Evolutionary conservation across 805 yeast species (phyloP), one percentile per base, ranked within the genome.

Genomic region (Kodamaea lidongshanica): DNA sequence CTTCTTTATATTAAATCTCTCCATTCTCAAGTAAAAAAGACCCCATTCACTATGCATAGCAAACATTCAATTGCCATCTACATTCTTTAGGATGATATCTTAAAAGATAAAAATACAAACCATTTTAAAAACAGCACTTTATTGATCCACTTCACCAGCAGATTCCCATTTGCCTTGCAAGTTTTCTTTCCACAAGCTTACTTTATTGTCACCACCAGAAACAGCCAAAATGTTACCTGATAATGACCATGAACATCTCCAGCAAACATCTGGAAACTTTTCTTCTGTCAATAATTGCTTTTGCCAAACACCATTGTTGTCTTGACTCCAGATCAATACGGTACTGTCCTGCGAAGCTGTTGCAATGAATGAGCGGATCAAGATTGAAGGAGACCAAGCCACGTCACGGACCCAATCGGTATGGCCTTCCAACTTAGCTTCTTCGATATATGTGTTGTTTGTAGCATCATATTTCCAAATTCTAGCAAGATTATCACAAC

Each of bases 321-420:
- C 88, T 57, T 86, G 89, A 6, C 95, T 79, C 99, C 99, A 92
- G 52, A 92, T 82, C 38, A 88, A 67, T 30, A 94, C 96, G 0
- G 94, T 82, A 55, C 85, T 79, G 58, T 92, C 99, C 61, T 92
- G 97, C 13, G 97, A 88, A 7, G 96, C 96, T 20, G 95, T 78
- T 9, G 97, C 98, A 46, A 92, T 82, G 55, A 87, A 89, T 9
- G 94, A 78, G 45, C 84, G 80, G 27, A 85, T 72, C 39, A 92
- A 70, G 27, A 85, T 77, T 2, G 95, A 78, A 27, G 97, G 96
- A 12, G 96, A 86, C 98, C 98, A 92, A 4, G 94, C 86, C 38
- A 89, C 96, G 54, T 92, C 99, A 58, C 98, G 79, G 19, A 92
- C 96, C 99, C 99, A 92, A 58, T 92, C 98, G 11, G 84, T 69